Conservation (phyloP, 2,329 filamentous ascomycete species). For the Colletotrichum siamense region DNA sequence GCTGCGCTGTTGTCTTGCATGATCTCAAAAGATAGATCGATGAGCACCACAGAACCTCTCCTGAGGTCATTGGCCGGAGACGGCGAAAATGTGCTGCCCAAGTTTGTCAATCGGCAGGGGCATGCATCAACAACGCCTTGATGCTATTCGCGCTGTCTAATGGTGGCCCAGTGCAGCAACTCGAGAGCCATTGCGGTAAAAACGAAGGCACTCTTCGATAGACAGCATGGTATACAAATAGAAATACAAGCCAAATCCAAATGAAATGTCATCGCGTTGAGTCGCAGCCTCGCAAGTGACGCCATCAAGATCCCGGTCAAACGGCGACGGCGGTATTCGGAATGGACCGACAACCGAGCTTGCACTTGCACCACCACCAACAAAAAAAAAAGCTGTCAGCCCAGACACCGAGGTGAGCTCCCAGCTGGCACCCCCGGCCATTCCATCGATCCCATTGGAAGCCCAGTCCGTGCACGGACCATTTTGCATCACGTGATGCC, state of each 20-base stretch:
- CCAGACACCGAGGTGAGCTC: slow-evolving; percentile 8
- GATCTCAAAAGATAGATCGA: background rate
- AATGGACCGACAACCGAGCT: slow-evolving; percentile 9
- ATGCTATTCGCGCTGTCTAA: background rate
- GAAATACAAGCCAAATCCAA: background rate
- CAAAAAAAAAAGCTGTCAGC: background rate
- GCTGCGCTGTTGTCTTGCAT: background rate
- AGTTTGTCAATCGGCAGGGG: background rate
- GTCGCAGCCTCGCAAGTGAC: background rate
- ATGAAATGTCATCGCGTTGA: background rate
- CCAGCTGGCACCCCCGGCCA: background rate
- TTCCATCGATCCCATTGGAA: background rate
- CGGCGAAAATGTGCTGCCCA: background rate
- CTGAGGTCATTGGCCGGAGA: background rate
- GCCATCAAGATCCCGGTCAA: background rate
- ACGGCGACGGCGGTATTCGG: slow-evolving; percentile 14
- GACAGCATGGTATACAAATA: background rate
- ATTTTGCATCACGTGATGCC: background rate
- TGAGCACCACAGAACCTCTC: background rate
- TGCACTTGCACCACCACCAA: background rate
- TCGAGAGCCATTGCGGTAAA: background rate
- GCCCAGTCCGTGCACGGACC: background rate
- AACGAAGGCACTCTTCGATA: background rate
- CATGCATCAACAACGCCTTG: background rate
- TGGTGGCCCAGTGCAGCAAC: background rate